Conservation (phyloP, 257 asterid genomes). For the Dorcoceras hygrometricum region DNA sequence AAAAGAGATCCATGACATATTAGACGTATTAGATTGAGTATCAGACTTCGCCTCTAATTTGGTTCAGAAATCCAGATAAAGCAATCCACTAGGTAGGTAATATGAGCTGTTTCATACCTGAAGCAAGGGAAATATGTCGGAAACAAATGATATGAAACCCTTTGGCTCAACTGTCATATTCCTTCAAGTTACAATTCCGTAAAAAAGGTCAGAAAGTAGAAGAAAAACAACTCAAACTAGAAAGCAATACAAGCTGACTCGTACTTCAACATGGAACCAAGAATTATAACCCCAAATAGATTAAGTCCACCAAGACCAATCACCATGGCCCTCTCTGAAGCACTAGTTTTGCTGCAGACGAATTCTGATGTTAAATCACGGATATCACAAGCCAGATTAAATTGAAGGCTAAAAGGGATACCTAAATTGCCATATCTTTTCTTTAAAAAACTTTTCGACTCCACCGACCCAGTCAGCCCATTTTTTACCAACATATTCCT, state of each 20-base stretch:
- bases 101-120: slow-evolving; percentile 51
- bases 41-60: neutral
- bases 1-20: neutral
- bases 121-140: slow-evolving; percentile 78
- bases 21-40: neutral
- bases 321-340: slow-evolving; percentile 89
- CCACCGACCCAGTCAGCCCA: slow-evolving; percentile 75
- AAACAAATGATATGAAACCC: slow-evolving; percentile 77
- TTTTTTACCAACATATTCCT: slow-evolving; percentile 74
- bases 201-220: slow-evolving; percentile 32
- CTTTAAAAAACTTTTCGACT: slow-evolving; percentile 61
- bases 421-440: slow-evolving; percentile 81
- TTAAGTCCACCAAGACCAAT: slow-evolving; percentile 92
- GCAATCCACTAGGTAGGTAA: slow-evolving; percentile 8
- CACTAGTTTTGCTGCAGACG: slow-evolving; percentile 72
- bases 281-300: slow-evolving; percentile 80
- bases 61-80: slow-evolving; percentile 2
- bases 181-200: slow-evolving; percentile 53
- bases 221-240: slow-evolving; percentile 14
- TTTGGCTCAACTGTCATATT: slow-evolving; percentile 48
- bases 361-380: slow-evolving; percentile 23
- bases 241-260: slow-evolving; percentile 34
- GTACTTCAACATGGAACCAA: slow-evolving; percentile 89
- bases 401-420: slow-evolving; percentile 21
- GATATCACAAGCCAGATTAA: slow-evolving; percentile 12